These are phyloP conservation scores for Aspergillus intermedius DNA, from an alignment of 2,329 filamentous ascomycete genomes.

Conservation along the genomic window DNA sequence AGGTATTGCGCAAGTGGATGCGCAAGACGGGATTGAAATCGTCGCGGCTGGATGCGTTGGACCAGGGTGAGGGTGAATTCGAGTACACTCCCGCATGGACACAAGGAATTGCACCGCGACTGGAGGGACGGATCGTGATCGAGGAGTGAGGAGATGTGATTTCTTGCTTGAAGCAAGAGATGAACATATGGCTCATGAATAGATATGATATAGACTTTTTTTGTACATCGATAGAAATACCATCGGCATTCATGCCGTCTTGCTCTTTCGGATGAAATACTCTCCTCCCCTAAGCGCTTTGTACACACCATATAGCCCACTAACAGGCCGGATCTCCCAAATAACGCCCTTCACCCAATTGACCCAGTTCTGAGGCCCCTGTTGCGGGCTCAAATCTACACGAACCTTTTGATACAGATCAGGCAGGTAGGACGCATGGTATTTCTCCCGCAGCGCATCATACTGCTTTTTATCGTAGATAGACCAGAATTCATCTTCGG, in stretches of 20 bases:
- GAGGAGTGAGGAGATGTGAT: conserved; percentile 7
- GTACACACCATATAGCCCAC: conserved; percentile 20
- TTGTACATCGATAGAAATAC: not conserved
- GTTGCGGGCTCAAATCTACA: conserved; percentile 7
- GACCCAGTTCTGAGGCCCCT: conserved; percentile 5
- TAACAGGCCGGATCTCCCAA: conserved; percentile 19
- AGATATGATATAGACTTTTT: not conserved
- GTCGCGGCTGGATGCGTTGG: conserved; percentile 37
- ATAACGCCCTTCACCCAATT: conserved; percentile 9
- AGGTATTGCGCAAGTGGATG: conserved; percentile 68
- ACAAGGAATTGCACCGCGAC: conserved; percentile 65
- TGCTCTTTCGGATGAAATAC: conserved; percentile 10
- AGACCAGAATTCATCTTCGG: conserved; percentile 47
- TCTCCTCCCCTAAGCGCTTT: conserved; percentile 19
- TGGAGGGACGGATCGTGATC: conserved; percentile 66
- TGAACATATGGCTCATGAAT: not conserved
- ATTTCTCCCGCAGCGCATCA: conserved; percentile 32
- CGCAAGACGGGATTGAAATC: conserved; percentile 56
- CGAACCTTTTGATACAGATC: conserved; percentile 17
- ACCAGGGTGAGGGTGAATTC: conserved; percentile 50
- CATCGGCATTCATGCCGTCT: not conserved
- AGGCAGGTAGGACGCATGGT: conserved; percentile 24
- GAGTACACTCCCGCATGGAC: conserved; percentile 67
- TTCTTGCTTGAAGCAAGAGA: not conserved
- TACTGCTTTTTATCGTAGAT: conserved; percentile 36